Evolutionary conservation across 345 rosid genomes (phyloP), one percentile per base, ranked within the genome.

Genomic region (Brassica nigra): DNA sequence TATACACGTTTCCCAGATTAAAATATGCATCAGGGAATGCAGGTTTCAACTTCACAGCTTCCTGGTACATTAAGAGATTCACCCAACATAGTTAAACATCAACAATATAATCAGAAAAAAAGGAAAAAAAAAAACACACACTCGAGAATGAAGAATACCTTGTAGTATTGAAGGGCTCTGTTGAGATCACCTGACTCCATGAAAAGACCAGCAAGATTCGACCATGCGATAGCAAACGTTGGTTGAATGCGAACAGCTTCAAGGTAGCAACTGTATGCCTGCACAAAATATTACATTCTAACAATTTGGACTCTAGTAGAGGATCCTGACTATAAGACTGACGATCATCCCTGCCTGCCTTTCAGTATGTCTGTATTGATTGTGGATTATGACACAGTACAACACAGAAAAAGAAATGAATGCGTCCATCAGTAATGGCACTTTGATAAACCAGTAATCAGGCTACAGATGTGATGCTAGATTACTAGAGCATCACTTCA

Each of bases 221-320:
- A 96, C 98, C 99, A 96, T 20, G 99, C 99, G 75, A 93, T 88
- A n/a, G 99, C 97, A 88, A 93, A 96, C 37, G 85, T 90, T 58
- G 99, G 99, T 78, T 95, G 98, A 78, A 95, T 95, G 58, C 95
- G 94, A 66, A 95, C 73, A 80, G 98, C 97, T 89, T 95, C 98
- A 52, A 91, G 84, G 81, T 96, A 96, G 83, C 98, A 96, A 82
- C 93, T 89, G 89, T 88, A 92, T 74, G 99, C 99, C 99, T 96
- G 95, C 93, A 90, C 86, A 90, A 90, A 89, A 86, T 54, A 84
- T 89, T 86, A 90, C 90, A 87, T 85, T 86, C 92, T 87, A 83
- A 89, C 91, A 82, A 85, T 87, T 86, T 81, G 84, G 85, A 82
- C 91, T 85, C 87, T 88, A 81, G 86, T 85, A 86, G 86, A 87